Evolutionary conservation across 2,329 filamentous ascomycete species (phyloP).

Genomic region (Orbilia blumenaviensis): DNA sequence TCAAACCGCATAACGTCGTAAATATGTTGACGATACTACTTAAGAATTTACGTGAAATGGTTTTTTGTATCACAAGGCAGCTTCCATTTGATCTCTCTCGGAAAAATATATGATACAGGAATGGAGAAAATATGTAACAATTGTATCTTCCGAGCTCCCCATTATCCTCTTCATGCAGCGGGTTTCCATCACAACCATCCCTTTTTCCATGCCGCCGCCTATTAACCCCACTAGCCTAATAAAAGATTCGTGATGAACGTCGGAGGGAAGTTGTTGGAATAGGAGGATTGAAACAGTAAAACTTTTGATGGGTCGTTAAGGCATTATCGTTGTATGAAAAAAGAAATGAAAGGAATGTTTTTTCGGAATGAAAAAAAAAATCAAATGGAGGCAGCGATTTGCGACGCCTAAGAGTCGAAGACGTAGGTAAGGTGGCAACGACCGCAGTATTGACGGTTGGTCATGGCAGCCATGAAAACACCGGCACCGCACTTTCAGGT

Average conservation of each 20-base stretch:
- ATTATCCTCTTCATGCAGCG: constrained; percentile 4
- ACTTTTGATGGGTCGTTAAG: constrained; percentile 29
- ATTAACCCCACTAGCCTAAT: constrained; percentile 27
- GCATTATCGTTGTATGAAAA: constrained; percentile 25
- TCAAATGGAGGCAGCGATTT: constrained; percentile 20
- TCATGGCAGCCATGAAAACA: constrained; percentile 99
- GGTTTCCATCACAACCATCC: constrained; percentile 2
- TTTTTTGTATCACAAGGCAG: constrained; percentile 26
- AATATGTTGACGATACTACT: too few species aligned
- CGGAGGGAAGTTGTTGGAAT: constrained; percentile 2
- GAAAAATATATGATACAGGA: constrained; percentile 51
- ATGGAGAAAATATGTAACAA: constrained; percentile 53
- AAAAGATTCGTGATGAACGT: constrained; percentile 23
- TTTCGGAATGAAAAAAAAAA: constrained; percentile 35
- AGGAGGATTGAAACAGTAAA: not conserved
- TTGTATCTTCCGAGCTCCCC: constrained; percentile 19
- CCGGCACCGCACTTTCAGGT: constrained; percentile 88
- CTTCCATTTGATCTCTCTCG: constrained; percentile 38
- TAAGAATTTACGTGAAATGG: too few species aligned
- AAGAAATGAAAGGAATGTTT: constrained; percentile 23
- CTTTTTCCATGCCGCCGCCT: constrained; percentile 18
- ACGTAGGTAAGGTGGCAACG: constrained; percentile 59
- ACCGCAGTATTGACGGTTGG: constrained; percentile 96
- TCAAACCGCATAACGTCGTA: too few species aligned
- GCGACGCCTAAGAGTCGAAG: constrained; percentile 56